Evolutionary conservation across 2,329 filamentous ascomycete species (phyloP).

Genomic region (Keithomyces neogunnii): DNA sequence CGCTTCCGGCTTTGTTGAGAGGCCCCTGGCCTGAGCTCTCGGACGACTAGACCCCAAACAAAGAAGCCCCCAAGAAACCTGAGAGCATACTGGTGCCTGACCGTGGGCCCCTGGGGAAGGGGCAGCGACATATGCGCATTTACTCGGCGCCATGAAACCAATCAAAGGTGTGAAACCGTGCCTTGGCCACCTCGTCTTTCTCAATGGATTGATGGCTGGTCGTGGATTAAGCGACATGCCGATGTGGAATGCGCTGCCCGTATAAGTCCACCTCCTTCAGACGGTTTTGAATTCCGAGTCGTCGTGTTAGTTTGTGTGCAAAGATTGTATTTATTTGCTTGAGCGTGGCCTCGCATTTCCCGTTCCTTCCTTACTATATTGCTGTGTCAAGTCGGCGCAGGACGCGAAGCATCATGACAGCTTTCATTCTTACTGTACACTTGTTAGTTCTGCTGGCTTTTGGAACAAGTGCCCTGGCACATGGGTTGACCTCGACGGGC

Average conservation of each 20-base stretch:
- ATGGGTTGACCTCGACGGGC: not conserved
- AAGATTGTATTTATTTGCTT: not conserved
- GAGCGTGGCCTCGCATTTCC: not conserved
- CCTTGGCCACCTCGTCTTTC: not conserved
- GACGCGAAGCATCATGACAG: not conserved
- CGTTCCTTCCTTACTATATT: not conserved
- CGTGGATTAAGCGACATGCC: not conserved
- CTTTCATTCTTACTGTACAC: not conserved
- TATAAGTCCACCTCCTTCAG: not conserved
- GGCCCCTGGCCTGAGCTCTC: not conserved
- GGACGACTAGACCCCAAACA: not conserved
- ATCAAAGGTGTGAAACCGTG: not conserved
- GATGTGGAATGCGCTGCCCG: not conserved
- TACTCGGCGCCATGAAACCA: not conserved
- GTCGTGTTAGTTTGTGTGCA: not conserved
- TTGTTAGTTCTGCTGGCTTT: not conserved
- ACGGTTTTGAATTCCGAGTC: not conserved
- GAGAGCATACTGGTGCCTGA: too few species aligned
- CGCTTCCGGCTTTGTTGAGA: not conserved
- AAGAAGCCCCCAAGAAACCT: not conserved
- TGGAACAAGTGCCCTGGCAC: not conserved
- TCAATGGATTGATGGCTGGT: not conserved
- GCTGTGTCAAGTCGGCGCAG: not conserved
- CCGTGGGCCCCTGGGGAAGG: too few species aligned
- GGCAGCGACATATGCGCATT: not conserved